Conservation (phyloP, 768 basidiomycete species). For the Tulasnella sp. region DNA sequence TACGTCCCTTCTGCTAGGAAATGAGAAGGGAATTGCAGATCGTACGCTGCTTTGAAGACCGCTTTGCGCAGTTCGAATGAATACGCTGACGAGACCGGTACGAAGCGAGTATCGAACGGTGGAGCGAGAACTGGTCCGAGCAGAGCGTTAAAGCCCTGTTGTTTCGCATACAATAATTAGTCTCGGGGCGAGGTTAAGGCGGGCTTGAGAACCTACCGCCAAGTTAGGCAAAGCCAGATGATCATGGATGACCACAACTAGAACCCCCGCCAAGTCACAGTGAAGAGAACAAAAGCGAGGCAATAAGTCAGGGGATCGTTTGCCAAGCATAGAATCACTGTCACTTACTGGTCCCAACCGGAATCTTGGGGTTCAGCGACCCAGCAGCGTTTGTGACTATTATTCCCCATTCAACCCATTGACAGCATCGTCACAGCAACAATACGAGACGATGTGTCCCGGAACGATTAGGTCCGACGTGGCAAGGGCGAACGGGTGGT, state of each 20-base stretch:
- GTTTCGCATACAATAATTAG: not conserved
- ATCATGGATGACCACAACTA: constrained; percentile 79
- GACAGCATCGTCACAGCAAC: not conserved
- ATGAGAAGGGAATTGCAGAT: constrained; percentile 44
- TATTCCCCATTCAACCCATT: not conserved
- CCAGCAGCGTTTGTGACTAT: constrained; percentile 86
- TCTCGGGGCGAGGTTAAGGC: not conserved
- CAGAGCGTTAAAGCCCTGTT: constrained; percentile 63
- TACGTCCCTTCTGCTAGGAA: constrained; percentile 76
- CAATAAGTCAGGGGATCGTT: not conserved
- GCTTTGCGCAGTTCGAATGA: constrained; percentile 60
- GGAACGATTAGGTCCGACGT: not conserved
- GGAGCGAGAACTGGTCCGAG: constrained; percentile 60
- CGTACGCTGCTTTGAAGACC: constrained; percentile 62
- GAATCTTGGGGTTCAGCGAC: constrained; percentile 60
- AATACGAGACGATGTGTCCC: not conserved
- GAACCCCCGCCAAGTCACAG: not conserved
- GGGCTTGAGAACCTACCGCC: constrained; percentile 25
- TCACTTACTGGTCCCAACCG: constrained; percentile 70
- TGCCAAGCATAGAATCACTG: too few species aligned
- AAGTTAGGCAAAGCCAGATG: constrained; percentile 75
- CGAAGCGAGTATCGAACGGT: constrained; percentile 56
- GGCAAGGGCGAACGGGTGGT: not conserved
- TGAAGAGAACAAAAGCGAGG: not conserved
- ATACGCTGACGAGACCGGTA: constrained; percentile 80